These are phyloP conservation scores for Ophiostoma australiae DNA, from an alignment of 2,329 filamentous ascomycete species.

Conservation along the genomic window DNA sequence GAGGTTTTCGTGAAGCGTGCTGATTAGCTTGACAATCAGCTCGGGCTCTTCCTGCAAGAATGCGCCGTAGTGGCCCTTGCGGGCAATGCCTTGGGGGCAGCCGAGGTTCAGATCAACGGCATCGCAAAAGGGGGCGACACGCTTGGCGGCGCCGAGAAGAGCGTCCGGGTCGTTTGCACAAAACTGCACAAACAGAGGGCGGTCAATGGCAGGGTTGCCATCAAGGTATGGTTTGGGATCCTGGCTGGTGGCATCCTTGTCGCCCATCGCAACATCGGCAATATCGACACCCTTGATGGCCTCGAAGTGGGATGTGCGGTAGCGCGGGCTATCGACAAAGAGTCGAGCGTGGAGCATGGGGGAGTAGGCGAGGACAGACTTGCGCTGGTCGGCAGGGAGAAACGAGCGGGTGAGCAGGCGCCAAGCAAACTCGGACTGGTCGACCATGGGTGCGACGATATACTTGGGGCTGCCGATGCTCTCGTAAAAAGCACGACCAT, in stretches of 20 bases:
- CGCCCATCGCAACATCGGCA: constrained; percentile 30
- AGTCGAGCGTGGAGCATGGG: constrained; percentile 95
- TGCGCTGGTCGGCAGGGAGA: constrained; percentile 60
- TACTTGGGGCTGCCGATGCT: constrained; percentile 88
- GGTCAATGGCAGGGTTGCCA: constrained; percentile 77
- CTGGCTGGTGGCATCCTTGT: constrained; percentile 34
- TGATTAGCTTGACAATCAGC: constrained; percentile 76
- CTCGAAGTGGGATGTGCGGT: constrained; percentile 78
- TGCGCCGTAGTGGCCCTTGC: constrained; percentile 83
- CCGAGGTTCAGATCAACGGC: constrained; percentile 93
- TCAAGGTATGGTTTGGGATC: constrained; percentile 52
- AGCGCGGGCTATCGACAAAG: constrained; percentile 70
- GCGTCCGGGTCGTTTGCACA: constrained; percentile 84
- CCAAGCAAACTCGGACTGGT: constrained; percentile 98
- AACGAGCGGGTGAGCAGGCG: constrained; percentile 93
- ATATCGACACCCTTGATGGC: constrained; percentile 40
- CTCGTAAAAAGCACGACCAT: constrained; percentile 88
- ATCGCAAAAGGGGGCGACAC: constrained; percentile 83
- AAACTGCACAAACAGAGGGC: constrained; percentile 93
- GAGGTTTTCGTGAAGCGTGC: constrained; percentile 72
- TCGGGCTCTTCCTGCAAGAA: constrained; percentile 92
- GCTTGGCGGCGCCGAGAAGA: constrained; percentile 70
- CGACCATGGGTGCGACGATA: constrained; percentile 94
- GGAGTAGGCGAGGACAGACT: constrained; percentile 75
- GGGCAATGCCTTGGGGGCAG: constrained; percentile 92